These are phyloP conservation scores for Colletotrichum cuscutae DNA, from an alignment of 2,329 filamentous ascomycete species.

Conservation along the genomic window DNA sequence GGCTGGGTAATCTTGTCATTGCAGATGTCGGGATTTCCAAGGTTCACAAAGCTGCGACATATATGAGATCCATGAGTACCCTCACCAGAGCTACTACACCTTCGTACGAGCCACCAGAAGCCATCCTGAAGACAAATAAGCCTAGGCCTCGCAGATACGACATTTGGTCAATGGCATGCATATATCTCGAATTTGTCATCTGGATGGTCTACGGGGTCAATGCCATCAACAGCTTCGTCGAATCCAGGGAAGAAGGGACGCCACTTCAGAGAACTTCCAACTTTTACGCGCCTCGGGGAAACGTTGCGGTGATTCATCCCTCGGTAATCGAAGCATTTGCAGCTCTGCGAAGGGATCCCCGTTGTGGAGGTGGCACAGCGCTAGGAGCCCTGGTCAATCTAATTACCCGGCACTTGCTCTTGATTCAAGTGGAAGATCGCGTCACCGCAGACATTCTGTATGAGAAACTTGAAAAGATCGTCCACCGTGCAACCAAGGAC, in stretches of 20 bases:
- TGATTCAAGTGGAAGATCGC: background rate
- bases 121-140: background rate
- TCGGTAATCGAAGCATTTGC: background rate
- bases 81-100: background rate
- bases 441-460: background rate
- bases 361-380: background rate
- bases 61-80: background rate
- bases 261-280: background rate
- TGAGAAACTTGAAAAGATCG: background rate
- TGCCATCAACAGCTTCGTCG: background rate
- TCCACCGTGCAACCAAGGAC: background rate
- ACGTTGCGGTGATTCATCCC: background rate
- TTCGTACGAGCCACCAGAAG: conserved; percentile 6
- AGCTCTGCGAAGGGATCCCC: background rate
- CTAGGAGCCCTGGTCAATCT: background rate
- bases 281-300: background rate
- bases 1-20: background rate
- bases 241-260: background rate
- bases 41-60: background rate
- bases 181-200: conserved; percentile 42
- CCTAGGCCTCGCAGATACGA: conserved; percentile 41
- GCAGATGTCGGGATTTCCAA: conserved; percentile 7
- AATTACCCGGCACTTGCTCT: background rate
- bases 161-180: conserved; percentile 44
- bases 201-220: conserved; percentile 41